Percentiles rank a stretch among this genome's conserved stretches.
Evolutionary conservation across 257 asterid species (phyloP).

Genomic region (Penstemon eatonii): DNA sequence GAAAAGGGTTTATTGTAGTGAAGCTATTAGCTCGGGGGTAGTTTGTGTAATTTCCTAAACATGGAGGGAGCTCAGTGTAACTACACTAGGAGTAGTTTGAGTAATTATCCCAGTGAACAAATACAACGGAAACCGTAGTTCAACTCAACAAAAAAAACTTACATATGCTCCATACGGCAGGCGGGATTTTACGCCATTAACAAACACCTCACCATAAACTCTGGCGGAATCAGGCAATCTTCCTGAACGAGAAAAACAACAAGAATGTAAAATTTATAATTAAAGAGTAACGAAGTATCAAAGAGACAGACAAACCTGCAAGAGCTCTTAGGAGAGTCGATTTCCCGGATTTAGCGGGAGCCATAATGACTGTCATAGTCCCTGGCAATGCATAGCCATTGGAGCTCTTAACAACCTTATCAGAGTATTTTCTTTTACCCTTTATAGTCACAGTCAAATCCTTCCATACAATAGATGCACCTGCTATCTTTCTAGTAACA

Average conservation of each 20-base stretch:
- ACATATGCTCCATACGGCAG: constrained; percentile 91
- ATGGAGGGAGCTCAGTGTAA: too few species aligned
- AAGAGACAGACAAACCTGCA: constrained; percentile 58
- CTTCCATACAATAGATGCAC: constrained; percentile 94
- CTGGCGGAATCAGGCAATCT: constrained; percentile 81
- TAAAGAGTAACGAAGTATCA: constrained; percentile 8
- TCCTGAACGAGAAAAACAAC: constrained; percentile 52
- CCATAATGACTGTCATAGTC: constrained; percentile 99
- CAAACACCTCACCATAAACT: constrained; percentile 83
- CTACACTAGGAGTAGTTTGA: too few species aligned
- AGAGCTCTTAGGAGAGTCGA: constrained; percentile 97
- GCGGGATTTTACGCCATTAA: constrained; percentile 69
- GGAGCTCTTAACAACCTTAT: constrained; percentile 86
- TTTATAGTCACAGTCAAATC: constrained; percentile 87
- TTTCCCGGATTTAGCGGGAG: constrained; percentile 98
- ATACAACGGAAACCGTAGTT: not conserved
- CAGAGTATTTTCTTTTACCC: constrained; percentile 92
- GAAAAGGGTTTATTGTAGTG: too few species aligned
- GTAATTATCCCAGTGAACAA: not conserved
- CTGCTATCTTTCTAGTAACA: constrained; percentile 63
- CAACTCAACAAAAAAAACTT: constrained; percentile 37
- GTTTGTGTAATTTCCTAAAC: too few species aligned
- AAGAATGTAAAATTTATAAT: not conserved
- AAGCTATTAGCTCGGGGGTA: too few species aligned
- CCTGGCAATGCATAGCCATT: constrained; percentile 95